Evolutionary conservation across 1,284 basidiomycete species (phyloP).

Genomic region (Austropuccinia psidii): DNA sequence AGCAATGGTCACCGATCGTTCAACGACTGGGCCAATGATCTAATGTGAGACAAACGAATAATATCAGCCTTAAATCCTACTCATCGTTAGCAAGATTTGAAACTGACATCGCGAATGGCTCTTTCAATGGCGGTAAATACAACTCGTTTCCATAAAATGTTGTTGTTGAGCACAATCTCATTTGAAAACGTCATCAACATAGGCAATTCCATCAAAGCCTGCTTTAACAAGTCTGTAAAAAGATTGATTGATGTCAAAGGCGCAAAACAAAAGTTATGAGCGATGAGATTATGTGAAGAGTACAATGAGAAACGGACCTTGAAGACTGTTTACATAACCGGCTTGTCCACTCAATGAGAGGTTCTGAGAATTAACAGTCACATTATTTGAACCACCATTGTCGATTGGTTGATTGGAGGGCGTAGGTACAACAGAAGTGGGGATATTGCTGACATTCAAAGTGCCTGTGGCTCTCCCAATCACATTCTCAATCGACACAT

Average conservation of each 20-base stretch:
- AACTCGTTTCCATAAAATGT: constrained; percentile 79
- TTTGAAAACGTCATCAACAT: constrained; percentile 70
- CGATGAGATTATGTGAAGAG: not conserved
- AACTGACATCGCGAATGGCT: constrained; percentile 67
- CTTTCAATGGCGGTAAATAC: constrained; percentile 86
- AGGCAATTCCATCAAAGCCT: constrained; percentile 66
- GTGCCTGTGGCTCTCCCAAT: constrained; percentile 30
- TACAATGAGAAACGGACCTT: constrained; percentile 18
- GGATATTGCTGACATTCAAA: not conserved
- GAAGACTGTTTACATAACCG: constrained; percentile 31
- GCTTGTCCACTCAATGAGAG: constrained; percentile 25
- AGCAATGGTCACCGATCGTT: constrained; percentile 97
- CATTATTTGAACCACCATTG: not conserved
- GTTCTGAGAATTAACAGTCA: not conserved
- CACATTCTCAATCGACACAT: constrained; percentile 25
- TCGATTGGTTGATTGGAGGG: not conserved
- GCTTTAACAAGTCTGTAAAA: constrained; percentile 52
- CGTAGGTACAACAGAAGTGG: not conserved
- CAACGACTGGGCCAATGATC: constrained; percentile 95
- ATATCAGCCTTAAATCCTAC: not conserved
- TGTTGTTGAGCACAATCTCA: constrained; percentile 60
- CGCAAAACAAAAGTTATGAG: not conserved
- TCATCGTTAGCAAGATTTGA: not conserved
- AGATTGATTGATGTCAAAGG: not conserved
- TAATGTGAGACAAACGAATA: not conserved